Base-by-base conservation (phyloP, 345 rosid genomes). In the Rhodamnia argentea region DNA sequence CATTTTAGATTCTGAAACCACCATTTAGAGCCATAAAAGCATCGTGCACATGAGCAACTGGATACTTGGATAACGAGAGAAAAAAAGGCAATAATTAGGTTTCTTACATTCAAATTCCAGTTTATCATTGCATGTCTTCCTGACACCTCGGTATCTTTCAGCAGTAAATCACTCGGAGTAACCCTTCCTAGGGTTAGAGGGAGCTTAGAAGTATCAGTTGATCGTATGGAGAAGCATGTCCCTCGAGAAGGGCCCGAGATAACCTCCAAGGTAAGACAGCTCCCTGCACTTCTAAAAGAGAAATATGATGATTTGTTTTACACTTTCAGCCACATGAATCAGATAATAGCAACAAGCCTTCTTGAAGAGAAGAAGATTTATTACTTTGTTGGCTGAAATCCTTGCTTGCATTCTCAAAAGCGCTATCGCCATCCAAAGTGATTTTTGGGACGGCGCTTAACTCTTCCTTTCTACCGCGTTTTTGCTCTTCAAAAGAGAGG, bases 91-190 rank as follows among this genome's bases (percentile, higher is more conserved):
- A 78, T 86, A 82, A 82, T 51, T 42, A 87, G 87, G 86, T 87
- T 87, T 75, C 82, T 89, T 91, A 96, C 99, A 93, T 93, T 88
- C 59, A 91, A 84, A 88, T 98, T 96, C 99, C 99, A 98, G 85
- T 92, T 93, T 89, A 98, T 94, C 91, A 94, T 90, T 29, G 99
- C 99, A 94, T 98, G 99, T 92, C 94, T 98, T 89, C 99, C 99
- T 1, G 99, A 98, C 87, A 98, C 97, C 92, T 98, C 99, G 0
- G 96, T 90, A 90, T 98, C 99, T 85, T 94, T 94, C 91, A 98
- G 87, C 82, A 91, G 57, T 88, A 96, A 70, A 88, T 92, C 96
- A 92, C 98, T 89, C 26, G 95, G 96, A 88, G 95, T 88, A 88
- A 95, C 94, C 92, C 99, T 96, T 84, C 99, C 99, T 87, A 97